Base-by-base conservation (phyloP, 495 filamentous ascomycete genomes). In the Aspergillus conjunctus region DNA sequence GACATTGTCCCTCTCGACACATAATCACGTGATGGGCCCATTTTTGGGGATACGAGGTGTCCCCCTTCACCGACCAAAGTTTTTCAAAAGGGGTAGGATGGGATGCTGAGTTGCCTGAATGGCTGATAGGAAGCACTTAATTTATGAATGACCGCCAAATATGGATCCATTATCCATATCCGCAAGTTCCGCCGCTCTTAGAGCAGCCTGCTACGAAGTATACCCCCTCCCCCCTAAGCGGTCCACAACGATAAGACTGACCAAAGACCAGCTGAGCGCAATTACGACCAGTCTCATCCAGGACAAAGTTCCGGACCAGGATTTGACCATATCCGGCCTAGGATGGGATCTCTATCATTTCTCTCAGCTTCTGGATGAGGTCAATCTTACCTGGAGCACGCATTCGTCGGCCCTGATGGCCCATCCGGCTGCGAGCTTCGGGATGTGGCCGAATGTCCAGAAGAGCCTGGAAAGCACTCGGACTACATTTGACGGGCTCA, bases 141-240 rank as follows among this genome's bases (percentile, higher is more conserved):
- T n/a, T n/a, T n/a, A n/a, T n/a, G n/a, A n/a, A n/a, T n/a, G 34
- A 37, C 9, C 1, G 34, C 14, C 8, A 37, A 37, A 37, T 18
- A 53, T 53, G 51, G 51, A 53, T 53, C 51, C 51, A 37, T 33
- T 53, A 18, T 33, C 51, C 14, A 53, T 53, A 0, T 30, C 51
- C 5, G 51, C 51, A 6, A 37, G 30, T 18, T 32, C 51, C 14
- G 30, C 51, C 4, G 31, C 51, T 1, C 51, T 53, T 15, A 53
- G 18, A n/a, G 51, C 1, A 10, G n/a, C 31, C 33, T 53, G 51
- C 37, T 9, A n/a, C 15, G 51, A 53, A 31, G 51, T 53, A 33
- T 9, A 10, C 26, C 17, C 9, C 3, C 51, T 5, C 6, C 22
- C 20, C 34, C 1, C 1, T 37, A 20, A n/a, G 51, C 12, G 14